Evolutionary conservation across 208 protist species (phyloP).

Genomic region (Herpetomonas samuelpessoai): DNA sequence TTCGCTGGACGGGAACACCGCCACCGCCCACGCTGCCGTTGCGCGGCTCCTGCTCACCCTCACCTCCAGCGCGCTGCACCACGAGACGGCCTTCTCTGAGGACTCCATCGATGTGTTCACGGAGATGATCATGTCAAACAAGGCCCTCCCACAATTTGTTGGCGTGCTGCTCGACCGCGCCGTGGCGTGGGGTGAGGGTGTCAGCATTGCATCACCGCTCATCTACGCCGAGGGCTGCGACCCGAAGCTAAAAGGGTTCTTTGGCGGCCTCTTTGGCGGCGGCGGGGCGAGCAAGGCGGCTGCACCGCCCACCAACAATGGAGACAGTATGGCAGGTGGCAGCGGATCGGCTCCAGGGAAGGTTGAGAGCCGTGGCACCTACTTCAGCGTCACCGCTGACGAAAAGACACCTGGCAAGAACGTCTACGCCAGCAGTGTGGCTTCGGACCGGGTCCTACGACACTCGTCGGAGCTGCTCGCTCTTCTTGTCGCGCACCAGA

Average conservation of each 20-base stretch:
- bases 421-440: constrained; percentile 26
- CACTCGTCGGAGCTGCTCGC: constrained; percentile 60
- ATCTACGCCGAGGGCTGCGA: constrained; percentile 43
- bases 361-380: not conserved
- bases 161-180: constrained; percentile 40
- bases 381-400: not conserved
- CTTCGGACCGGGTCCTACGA: constrained; percentile 36
- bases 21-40: constrained; percentile 45
- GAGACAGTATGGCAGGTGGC: not conserved
- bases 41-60: constrained; percentile 68
- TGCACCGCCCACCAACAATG: not conserved
- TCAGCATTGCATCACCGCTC: constrained; percentile 9
- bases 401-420: constrained; percentile 18
- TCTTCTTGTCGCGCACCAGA: constrained; percentile 61
- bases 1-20: constrained; percentile 29
- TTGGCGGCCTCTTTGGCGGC: constrained; percentile 28
- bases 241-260: constrained; percentile 29
- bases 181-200: constrained; percentile 43
- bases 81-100: constrained; percentile 47
- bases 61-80: constrained; percentile 74
- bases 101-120: constrained; percentile 71
- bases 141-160: constrained; percentile 33
- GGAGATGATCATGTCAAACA: constrained; percentile 61
- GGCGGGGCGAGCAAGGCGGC: constrained; percentile 9
- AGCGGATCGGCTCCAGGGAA: not conserved